Base-by-base conservation (phyloP, 768 basidiomycete species). In the Lactifluus pinguis region DNA sequence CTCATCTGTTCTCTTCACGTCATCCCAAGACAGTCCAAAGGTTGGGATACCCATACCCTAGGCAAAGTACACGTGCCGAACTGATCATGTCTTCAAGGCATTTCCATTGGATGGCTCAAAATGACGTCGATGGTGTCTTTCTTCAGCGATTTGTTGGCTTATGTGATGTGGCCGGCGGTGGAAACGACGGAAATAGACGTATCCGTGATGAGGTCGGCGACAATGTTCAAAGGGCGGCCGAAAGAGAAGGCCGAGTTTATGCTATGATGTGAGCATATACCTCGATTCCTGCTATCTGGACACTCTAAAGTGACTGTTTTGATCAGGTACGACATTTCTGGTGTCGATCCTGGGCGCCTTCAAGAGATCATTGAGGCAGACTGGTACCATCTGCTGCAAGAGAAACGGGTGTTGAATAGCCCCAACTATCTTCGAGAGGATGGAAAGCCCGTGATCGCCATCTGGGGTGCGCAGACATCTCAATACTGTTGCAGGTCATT, bases 61-160 rank as follows among this genome's bases (percentile, higher is more conserved):
- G 9, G 11, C 0, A 32, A 8, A 32, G 8, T 21, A 42, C 51
- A 70, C 49, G 74, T 67, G 47, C 48, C 61, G 11, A 19, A 25
- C 57, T 58, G 42, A 57, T 55, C 19, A 10, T 36, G 14, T 49
- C 48, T 6, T 39, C 2, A 45, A 63, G 84, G 41, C 88, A 90
- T 69, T 89, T 89, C 69, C 79, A 81, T 65, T 89, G 87, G 89
- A 92, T 93, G 91, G 87, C 88, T 6, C 74, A 82, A 65, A 84
- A 89, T 64, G 83, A 84, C 49, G 81, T 93, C 42, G 87, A 92
- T 62, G 91, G 90, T 13, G 88, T 81, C 2, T 91, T 92, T 69
- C 69, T 92, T 19, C 90, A 92, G 70, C 83, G 91, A 3, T 92
- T 91, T 68, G 80, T 80, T 1, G 79, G 82, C 2, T 80, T 89